Conservation (phyloP, 2,329 filamentous ascomycete genomes). For the Dactylonectria macrodidyma region DNA sequence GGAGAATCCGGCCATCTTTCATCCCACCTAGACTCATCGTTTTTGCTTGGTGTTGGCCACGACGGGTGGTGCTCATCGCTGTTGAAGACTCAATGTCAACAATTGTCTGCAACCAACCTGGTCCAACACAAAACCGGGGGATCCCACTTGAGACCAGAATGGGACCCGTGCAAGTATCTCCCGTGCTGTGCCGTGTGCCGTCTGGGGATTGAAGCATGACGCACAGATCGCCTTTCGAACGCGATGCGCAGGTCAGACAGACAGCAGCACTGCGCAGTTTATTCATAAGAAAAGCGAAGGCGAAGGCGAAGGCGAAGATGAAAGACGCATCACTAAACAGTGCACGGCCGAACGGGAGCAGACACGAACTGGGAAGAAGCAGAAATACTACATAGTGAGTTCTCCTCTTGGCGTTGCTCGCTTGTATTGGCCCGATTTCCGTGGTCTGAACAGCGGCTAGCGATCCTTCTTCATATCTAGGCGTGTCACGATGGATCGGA, state of each 20-base stretch:
- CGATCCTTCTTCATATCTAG: background rate
- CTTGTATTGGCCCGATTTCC: background rate
- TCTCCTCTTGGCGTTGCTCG: background rate
- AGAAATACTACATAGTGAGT: background rate
- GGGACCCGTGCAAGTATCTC: slow-evolving; percentile 35
- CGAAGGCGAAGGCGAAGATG: slow-evolving; percentile 8
- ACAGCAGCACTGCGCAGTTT: background rate
- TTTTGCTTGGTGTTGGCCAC: background rate
- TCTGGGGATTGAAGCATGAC: slow-evolving; percentile 20
- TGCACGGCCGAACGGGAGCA: background rate
- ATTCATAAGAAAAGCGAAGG: background rate
- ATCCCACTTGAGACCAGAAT: slow-evolving; percentile 26
- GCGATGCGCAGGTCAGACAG: slow-evolving; percentile 26
- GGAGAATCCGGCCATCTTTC: background rate
- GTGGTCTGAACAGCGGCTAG: background rate
- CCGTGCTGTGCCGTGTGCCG: slow-evolving; percentile 30
- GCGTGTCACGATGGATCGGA: no score
- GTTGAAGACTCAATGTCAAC: slow-evolving; percentile 13
- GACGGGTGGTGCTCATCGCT: slow-evolving; percentile 1
- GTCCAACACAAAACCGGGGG: slow-evolving; percentile 21
- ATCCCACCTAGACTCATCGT: background rate
- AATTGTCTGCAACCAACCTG: slow-evolving; percentile 15
- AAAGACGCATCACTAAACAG: background rate
- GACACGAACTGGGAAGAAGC: background rate
- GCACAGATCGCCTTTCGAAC: slow-evolving; percentile 34